A percentile compares a stretch with the other conserved stretches of the same genome.
Conservation (phyloP, 768 basidiomycete genomes). For the Lyophyllum decastes region DNA sequence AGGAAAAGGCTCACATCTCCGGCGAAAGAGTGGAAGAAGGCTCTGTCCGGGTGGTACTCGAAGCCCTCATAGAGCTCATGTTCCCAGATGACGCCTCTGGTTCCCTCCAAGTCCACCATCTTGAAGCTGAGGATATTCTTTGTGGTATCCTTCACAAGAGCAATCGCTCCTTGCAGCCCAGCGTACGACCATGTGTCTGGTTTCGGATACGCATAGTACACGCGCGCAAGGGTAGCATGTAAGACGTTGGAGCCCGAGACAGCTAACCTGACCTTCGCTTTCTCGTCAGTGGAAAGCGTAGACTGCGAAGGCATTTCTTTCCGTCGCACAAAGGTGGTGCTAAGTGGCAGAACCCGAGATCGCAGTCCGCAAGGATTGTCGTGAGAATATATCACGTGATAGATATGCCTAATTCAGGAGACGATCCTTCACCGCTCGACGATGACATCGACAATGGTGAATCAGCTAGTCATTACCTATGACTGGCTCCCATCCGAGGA, state of each 20-base stretch:
- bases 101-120: conserved; percentile 83
- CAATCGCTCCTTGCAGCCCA: conserved; percentile 85
- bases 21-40: conserved; percentile 90
- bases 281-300: conserved; percentile 74
- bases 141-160: conserved; percentile 62
- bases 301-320: conserved; percentile 36
- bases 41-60: conserved; percentile 79
- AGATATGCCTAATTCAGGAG: too few species aligned
- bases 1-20: conserved; percentile 74
- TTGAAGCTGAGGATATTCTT: conserved; percentile 64
- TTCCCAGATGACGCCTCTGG: conserved; percentile 89
- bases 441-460: conserved; percentile 1
- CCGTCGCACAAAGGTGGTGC: background rate
- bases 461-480: conserved; percentile 28
- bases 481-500: conserved; percentile 45
- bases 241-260: conserved; percentile 71
- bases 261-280: conserved; percentile 68
- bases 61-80: conserved; percentile 87
- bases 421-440: conserved; percentile 12
- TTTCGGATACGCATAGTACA: conserved; percentile 88
- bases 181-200: conserved; percentile 82
- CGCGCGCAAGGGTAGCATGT: conserved; percentile 77
- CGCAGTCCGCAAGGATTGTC: conserved; percentile 7
- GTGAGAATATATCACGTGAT: conserved; percentile 4
- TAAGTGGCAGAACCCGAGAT: background rate